A percentile compares a stretch with the other conserved stretches of the same genome.
Evolutionary conservation across 345 rosid genomes (phyloP).

Genomic region (Brassica rapa): DNA sequence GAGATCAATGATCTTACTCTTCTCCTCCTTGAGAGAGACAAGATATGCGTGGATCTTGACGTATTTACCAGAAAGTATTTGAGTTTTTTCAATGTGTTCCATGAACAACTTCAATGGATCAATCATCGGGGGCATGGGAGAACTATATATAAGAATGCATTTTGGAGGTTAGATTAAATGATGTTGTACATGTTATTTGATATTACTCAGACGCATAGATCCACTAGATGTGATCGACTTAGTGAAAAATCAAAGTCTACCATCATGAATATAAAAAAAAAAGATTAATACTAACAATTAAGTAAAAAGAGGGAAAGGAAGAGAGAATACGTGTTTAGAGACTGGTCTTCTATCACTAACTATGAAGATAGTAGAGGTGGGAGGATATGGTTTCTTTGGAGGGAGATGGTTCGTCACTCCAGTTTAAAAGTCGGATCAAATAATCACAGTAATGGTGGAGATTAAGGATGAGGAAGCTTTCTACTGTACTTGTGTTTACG

Average conservation of each 20-base stretch:
- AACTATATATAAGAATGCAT: neutral
- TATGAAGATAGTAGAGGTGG: no score
- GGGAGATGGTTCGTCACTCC: no score
- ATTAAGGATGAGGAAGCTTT: no score
- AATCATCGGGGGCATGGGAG: neutral
- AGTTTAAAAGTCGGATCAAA: no score
- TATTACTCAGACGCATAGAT: neutral
- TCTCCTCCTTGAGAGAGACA: constrained; percentile 2
- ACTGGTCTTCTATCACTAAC: no score
- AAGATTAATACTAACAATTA: neutral
- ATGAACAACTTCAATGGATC: neutral
- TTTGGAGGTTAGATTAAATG: neutral
- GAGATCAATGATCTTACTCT: neutral
- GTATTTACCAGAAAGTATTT: neutral
- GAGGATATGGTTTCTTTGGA: no score
- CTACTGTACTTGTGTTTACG: no score
- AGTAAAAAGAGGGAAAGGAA: neutral
- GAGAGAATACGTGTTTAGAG: neutral
- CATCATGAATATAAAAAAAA: neutral
- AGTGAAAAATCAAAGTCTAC: neutral
- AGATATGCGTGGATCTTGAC: neutral
- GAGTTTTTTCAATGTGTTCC: neutral
- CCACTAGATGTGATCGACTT: neutral
- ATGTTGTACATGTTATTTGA: neutral
- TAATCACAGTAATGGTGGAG: no score